Conservation (phyloP, 1,284 basidiomycete species). For the Quambalaria eucalypti region DNA sequence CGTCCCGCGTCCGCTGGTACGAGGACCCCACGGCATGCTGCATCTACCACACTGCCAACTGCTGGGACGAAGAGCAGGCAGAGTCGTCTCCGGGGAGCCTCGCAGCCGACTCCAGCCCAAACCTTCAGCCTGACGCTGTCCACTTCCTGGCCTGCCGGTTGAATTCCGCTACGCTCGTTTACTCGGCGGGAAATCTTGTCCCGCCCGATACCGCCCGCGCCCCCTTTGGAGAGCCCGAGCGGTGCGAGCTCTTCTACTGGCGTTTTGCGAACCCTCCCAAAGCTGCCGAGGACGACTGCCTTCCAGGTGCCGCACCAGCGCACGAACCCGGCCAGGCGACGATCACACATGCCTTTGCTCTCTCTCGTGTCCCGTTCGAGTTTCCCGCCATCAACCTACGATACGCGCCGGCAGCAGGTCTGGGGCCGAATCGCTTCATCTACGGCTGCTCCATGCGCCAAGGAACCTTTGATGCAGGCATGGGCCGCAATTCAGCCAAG, state of each 20-base stretch:
- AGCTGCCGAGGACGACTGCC: background rate
- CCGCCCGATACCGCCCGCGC: conserved; percentile 42
- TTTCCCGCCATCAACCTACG: conserved; percentile 49
- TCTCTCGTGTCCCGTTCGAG: conserved; percentile 52
- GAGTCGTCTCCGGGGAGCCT: background rate
- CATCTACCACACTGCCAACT: conserved; percentile 53
- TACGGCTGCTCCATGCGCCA: conserved; percentile 44
- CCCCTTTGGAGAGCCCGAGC: conserved; percentile 46
- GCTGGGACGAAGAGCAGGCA: conserved; percentile 48
- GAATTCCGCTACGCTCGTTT: conserved; percentile 51
- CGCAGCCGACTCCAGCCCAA: background rate
- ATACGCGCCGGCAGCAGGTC: conserved; percentile 20
- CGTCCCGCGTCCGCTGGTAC: conserved; percentile 47
- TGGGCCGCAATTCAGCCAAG: conserved; percentile 51
- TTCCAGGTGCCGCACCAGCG: background rate
- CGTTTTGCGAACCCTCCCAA: conserved; percentile 36
- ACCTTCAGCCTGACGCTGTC: conserved; percentile 8
- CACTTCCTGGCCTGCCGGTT: conserved; percentile 52
- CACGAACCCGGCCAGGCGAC: conserved; percentile 1
- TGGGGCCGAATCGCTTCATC: conserved; percentile 48
- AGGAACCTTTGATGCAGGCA: conserved; percentile 49
- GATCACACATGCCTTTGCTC: conserved; percentile 49
- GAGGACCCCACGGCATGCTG: conserved; percentile 49
- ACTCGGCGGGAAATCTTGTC: conserved; percentile 50
- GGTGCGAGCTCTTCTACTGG: conserved; percentile 51